Evolutionary conservation across 176 grass and related monocot genomes (phyloP), one percentile per base, ranked within the genome.

Genomic region (Oryza punctata): DNA sequence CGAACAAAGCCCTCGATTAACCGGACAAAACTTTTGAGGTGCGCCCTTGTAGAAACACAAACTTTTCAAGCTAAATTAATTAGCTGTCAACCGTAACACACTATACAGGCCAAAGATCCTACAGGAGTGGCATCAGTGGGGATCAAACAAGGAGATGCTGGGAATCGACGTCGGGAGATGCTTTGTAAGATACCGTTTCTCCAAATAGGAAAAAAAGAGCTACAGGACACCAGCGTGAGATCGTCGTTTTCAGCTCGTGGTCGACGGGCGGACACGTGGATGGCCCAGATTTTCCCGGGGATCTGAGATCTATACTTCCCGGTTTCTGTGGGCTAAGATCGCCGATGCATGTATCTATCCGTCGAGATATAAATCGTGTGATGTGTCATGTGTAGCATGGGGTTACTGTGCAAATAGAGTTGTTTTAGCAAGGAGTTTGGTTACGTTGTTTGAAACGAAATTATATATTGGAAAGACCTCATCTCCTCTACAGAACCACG

Each of bases 161-260:
- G 84, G 87, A 69, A 89, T 89, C 90, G 77, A 67, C 26, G 1
- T 18, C 61, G 78, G 68, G 46, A 87, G 91, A 87, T 92, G 84
- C 91, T 15, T 1, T 1, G 3, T 3, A 11, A 72, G 87, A 92
- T 89, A 25, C 78, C 67, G 16, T 79, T 65, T 33, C 54, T 29
- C 35, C 49, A 9, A 16, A 7, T 7, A 23, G 57, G n/a, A 28
- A 5, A n/a, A 9, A 65, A 32, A 33, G 0, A 33, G 32, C 47
- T 9, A 1, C 8, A 19, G 63, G 28, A 25, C 23, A 70, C 54
- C 76, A 61, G 70, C 63, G n/a, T 84, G 49, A 67, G 15, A 27
- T 37, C 8, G 61, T 28, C 57, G 59, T 65, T 67, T 0, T 5
- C 63, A 23, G 44, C 72, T 81, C n/a, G 73, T 59, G 73, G 88